Conservation (phyloP, 164 flowering plant genomes). For the Dillenia suffruticosa region DNA sequence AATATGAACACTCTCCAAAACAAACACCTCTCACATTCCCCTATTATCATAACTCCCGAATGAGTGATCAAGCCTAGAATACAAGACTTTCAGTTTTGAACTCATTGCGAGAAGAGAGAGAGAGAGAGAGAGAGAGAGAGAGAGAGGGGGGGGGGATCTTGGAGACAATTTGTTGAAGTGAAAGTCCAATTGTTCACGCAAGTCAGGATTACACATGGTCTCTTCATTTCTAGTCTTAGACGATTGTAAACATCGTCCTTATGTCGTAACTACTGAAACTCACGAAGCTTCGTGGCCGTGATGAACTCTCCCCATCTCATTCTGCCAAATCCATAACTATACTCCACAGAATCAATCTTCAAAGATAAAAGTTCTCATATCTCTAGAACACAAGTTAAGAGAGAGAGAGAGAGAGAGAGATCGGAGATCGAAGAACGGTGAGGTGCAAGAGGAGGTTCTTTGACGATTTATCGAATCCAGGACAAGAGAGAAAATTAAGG, state of each 20-base stretch:
- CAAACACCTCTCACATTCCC: too few species aligned
- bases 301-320: conserved; percentile 92
- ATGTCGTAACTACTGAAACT: conserved; percentile 46
- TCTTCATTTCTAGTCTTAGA: conserved; percentile 68
- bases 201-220: conserved; percentile 54
- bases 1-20: too few species aligned
- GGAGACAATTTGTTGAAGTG: conserved; percentile 85
- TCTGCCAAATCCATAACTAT: conserved; percentile 68
- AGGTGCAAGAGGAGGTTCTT: conserved; percentile 28
- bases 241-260: conserved; percentile 65
- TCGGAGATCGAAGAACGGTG: conserved; percentile 11
- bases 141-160: too few species aligned
- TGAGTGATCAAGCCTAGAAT: too few species aligned
- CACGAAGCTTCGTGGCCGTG: conserved; percentile 65
- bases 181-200: conserved; percentile 65
- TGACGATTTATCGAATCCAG: conserved; percentile 38
- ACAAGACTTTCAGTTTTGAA: too few species aligned
- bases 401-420: neutral
- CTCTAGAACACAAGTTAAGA: neutral
- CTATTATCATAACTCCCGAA: too few species aligned
- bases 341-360: neutral
- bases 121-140: too few species aligned
- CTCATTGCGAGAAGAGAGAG: too few species aligned
- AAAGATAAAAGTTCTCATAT: conserved; percentile 9
- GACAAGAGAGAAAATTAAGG: neutral